Base-by-base conservation (phyloP, 1,284 basidiomycete genomes). In the Cutaneotrichosporon sp. region DNA sequence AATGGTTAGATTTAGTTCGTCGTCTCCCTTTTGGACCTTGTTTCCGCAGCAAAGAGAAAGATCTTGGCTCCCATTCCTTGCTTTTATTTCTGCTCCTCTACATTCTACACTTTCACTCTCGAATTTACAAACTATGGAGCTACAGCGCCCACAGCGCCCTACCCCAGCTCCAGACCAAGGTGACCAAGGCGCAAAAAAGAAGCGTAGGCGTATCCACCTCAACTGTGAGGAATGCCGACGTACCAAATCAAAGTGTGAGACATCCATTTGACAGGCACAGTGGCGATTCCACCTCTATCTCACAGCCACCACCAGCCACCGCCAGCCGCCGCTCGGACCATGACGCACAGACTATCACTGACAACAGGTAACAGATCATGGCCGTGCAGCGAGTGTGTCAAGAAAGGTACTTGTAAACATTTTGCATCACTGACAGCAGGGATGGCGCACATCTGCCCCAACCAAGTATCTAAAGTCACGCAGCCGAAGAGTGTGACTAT, bases 371-470 rank as follows among this genome's bases (percentile, higher is more conserved):
- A 68, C 40, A 53, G 67, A 8, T 62, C 63, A 32, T 68, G 64
- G 64, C 66, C 66, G 56, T 68, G 66, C 61, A 61, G 61, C 64
- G 66, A 68, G 36, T 68, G 67, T 53, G 67, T 68, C 49, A 60
- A 65, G 59, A 63, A 64, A 50, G 66, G 66, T 65, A 49, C 56
- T 63, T 62, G 22, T 22, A 18, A 4, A 2, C 14, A 21, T 6
- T 31, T 9, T 46, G 8, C 22, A 21, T 16, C 9, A 51, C 59
- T 61, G 26, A 64, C 63, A 30, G 5, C 51, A 67, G 67, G 67
- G 40, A 58, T 65, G 34, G 61, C 59, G 3, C 58, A 61, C 47
- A 63, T 68, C 49, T 68, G 67, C 52, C 67, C 67, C 5, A 63
- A 68, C 53, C 55, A 63, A 26, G 67, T 66, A 14, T 61, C 62